phyloP scores from a whole-genome alignment of 148 eudicot genomes.

The Persicaria tinctoria region DNA sequence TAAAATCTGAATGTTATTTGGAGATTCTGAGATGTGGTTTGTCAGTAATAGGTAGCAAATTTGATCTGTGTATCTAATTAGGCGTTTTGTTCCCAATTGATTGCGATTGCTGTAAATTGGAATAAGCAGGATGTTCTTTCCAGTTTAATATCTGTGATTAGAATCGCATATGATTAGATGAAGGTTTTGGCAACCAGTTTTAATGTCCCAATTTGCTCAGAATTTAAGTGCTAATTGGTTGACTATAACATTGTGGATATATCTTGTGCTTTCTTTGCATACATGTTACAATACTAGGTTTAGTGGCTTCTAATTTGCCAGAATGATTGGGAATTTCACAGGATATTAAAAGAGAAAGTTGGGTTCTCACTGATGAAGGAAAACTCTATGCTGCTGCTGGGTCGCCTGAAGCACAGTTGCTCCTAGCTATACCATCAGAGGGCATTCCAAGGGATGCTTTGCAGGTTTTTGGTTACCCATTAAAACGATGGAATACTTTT shows the following conservation, averaged over 20 bases:
- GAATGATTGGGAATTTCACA: slow-evolving; percentile 23
- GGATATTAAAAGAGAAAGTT: slow-evolving; percentile 81
- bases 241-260: background rate
- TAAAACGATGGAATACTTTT: too few relatives aligned
- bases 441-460: slow-evolving; percentile 63
- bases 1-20: background rate
- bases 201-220: background rate
- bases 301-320: background rate
- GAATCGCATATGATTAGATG: background rate
- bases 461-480: slow-evolving; percentile 37
- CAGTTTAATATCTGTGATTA: background rate
- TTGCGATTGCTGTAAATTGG: background rate
- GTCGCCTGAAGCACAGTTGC: slow-evolving; percentile 78
- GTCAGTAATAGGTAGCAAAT: background rate
- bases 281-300: background rate
- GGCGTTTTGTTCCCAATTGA: background rate
- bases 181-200: background rate
- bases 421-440: slow-evolving; percentile 64
- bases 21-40: background rate
- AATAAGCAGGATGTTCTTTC: background rate
- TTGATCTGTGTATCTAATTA: background rate
- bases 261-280: background rate
- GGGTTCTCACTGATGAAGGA: slow-evolving; percentile 83
- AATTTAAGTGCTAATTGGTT: background rate
- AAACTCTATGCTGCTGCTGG: slow-evolving; percentile 57